These are phyloP conservation scores for Corrigiola litoralis DNA, from an alignment of 179 eudicot species.

Conservation along the genomic window DNA sequence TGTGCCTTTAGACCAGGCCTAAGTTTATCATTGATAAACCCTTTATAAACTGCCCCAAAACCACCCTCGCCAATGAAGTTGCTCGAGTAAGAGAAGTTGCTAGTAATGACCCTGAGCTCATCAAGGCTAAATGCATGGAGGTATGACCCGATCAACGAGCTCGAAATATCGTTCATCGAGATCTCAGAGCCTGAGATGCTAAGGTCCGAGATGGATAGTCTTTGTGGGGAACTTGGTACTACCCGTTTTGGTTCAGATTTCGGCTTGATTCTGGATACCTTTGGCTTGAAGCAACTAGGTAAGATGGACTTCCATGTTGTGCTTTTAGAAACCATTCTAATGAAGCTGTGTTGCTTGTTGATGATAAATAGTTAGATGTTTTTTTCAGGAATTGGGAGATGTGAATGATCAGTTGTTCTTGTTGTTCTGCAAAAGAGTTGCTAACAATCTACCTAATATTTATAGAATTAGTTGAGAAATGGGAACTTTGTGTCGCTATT, in stretches of 20 bases:
- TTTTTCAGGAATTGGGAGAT: not conserved
- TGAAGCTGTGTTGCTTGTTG: not conserved
- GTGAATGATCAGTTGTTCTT: not conserved
- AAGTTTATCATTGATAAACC: slow-evolving; percentile 62
- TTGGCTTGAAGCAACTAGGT: slow-evolving; percentile 35
- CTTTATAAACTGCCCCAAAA: slow-evolving; percentile 89
- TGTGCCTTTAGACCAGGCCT: slow-evolving; percentile 71
- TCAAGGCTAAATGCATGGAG: slow-evolving; percentile 55
- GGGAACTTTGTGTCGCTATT: slow-evolving; percentile 9
- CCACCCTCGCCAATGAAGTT: slow-evolving; percentile 94
- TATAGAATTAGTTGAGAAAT: slow-evolving; percentile 23
- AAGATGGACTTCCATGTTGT: slow-evolving; percentile 26
- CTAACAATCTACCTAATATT: slow-evolving; percentile 18
- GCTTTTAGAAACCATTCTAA: slow-evolving; percentile 18
- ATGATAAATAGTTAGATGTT: no score
- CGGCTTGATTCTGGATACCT: slow-evolving; percentile 18
- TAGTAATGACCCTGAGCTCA: slow-evolving; percentile 70
- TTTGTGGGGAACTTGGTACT: slow-evolving; percentile 32
- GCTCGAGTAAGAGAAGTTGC: slow-evolving; percentile 45
- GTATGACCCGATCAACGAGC: slow-evolving; percentile 57
- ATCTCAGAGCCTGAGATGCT: slow-evolving; percentile 51
- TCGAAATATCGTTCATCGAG: slow-evolving; percentile 53
- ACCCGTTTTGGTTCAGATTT: slow-evolving; percentile 16
- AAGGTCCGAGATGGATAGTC: slow-evolving; percentile 61
- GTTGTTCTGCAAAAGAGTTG: slow-evolving; percentile 13